phyloP scores from a whole-genome alignment of 768 basidiomycete species.

The Lactarius sp. region DNA sequence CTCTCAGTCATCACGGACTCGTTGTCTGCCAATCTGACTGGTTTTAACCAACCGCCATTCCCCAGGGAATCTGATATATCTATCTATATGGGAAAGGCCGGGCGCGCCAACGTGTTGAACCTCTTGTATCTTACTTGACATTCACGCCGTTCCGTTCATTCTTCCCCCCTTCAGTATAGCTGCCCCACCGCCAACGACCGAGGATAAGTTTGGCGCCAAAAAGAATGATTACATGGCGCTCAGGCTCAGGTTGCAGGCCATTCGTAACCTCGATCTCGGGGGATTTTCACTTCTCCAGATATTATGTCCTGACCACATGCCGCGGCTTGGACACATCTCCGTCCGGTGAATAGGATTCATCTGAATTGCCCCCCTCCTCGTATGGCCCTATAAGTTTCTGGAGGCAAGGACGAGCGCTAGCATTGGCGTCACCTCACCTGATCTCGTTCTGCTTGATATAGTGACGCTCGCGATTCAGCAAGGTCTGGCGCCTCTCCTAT shows the following conservation, averaged over 20 bases:
- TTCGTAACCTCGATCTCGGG: conserved; percentile 5
- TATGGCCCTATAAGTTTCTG: not conserved
- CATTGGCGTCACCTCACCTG: not conserved
- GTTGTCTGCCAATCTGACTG: not conserved
- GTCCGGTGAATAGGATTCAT: not conserved
- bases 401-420: not conserved
- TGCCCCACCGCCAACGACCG: not conserved
- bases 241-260: not conserved
- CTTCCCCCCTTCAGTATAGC: not conserved
- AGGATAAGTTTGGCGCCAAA: not conserved
- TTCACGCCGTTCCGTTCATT: not conserved
- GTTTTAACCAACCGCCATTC: not conserved
- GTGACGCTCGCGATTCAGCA: conserved; percentile 3
- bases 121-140: not conserved
- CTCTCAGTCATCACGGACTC: not conserved
- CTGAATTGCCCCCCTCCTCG: not conserved
- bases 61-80: not conserved
- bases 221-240: not conserved
- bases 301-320: not conserved
- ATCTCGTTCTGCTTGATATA: conserved; percentile 1
- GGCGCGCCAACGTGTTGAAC: not conserved
- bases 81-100: not conserved
- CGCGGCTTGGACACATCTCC: not conserved
- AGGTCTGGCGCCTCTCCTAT: not conserved
- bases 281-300: not conserved